Base-by-base conservation (phyloP, 495 filamentous ascomycete genomes). In the Clohesyomyces aquaticus region DNA sequence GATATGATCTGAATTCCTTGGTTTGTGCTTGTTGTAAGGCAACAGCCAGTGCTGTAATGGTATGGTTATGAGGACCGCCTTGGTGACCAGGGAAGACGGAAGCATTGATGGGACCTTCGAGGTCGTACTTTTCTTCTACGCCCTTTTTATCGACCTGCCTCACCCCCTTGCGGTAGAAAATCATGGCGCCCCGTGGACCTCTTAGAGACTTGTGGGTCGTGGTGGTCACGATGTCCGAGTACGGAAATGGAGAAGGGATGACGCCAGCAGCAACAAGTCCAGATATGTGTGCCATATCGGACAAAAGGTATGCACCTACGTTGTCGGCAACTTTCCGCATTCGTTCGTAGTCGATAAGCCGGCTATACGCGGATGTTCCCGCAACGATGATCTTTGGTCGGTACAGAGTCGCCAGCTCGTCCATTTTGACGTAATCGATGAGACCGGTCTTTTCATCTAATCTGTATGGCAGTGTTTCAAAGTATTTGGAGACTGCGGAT, bases 161-260 rank as follows among this genome's bases (percentile, higher is more conserved):
- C 54, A 97, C 89, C 72, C 95, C 95, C 79, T 93, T 95, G 73
- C 95, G 90, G 86, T 91, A 99, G 85, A 99, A 99, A 80, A 99
- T 99, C 95, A 99, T 99, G 74, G 95, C 95, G 75, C 95, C 95
- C 78, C 95, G 89, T 56, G 95, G 95, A 55, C 95, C 95, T 81
- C 95, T 91, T 71, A 99, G 90, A 52, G 93, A 96, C 86, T 99
- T 99, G 87, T 99, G 95, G 51, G 95, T 99, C 60, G 95, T 99
- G 59, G 95, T 99, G 64, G 95, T 99, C 59, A 99, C 95, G 57
- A 99, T 89, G 77, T 98, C 95, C 61, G 93, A 92, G 71, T 96
- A 83, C 67, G 87, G 82, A 81, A 99, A 99, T 26, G 95, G 95
- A 55, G 90, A 91, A 63, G 93, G 91, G 70, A 98, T 96, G 72